Evolutionary conservation across 306 rosid genomes (phyloP), one percentile per base, ranked within the genome.

Genomic region (Comarum palustre): DNA sequence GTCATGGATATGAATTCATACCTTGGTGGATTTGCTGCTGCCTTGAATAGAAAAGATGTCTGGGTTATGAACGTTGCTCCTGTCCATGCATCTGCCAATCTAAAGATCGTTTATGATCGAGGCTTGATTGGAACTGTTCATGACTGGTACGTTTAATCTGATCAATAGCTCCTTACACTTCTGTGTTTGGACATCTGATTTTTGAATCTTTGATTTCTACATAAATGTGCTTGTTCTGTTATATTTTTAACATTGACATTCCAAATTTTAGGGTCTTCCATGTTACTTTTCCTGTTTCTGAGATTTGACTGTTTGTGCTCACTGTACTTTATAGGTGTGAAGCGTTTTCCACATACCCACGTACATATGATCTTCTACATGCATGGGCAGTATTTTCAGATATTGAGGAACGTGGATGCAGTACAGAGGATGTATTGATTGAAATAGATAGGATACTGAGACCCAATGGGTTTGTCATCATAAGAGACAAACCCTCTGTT

Each of bases 51-150:
- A 50, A 76, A 79, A 73, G 85, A 84, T 20, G 81, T 84, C 46
- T 84, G 91, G 91, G 91, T 87, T 66, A 87, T 87, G 91, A 87
- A 87, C 78, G 85, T 87, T 36, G 81, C 87, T 75, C 79, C 91
- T 78, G 82, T 76, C 59, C 52, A 51, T 73, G 78, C 75, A 25
- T 87, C 87, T 62, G 73, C 84, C 66, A 82, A 74, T 66, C 68
- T 78, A 51, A 87, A 87, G 83, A 87, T 87, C 48, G 68, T 87
- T 17, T 87, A 78, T 58, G 91, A 84, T 75, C 83, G 91, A 38
- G 91, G 91, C 71, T 80, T 87, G 47, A 61, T 87, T 65, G 91
- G 91, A 80, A 79, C 85, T 69, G 79, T 84, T 47, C 91, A 87
- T 78, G 91, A 87, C 79, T 87, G 91, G 91, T 87, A 87, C 13